phyloP scores from a whole-genome alignment of 1,284 basidiomycete species.

The Chalciporus sp. region DNA sequence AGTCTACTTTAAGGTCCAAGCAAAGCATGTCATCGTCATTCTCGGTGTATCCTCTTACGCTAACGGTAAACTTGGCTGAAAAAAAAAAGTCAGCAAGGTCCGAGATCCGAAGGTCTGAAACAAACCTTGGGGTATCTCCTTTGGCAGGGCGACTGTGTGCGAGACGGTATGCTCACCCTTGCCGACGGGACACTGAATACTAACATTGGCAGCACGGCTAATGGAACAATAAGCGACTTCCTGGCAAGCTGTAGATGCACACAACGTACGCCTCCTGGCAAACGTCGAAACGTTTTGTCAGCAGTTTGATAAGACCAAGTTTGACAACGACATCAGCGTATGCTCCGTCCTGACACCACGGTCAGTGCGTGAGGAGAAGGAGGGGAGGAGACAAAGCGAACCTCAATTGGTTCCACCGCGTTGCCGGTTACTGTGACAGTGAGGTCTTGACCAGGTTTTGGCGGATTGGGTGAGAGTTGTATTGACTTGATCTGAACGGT shows the following conservation, averaged over 20 bases:
- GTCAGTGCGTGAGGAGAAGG: slow-evolving; percentile 7
- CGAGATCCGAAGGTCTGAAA: slow-evolving; percentile 4
- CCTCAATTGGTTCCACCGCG: slow-evolving; percentile 66
- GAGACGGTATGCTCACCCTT: slow-evolving; percentile 68
- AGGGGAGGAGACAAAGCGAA: slow-evolving; percentile 35
- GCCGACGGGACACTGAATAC: slow-evolving; percentile 79
- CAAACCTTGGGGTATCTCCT: slow-evolving; percentile 86
- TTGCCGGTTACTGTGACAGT: slow-evolving; percentile 76
- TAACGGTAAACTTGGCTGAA: slow-evolving; percentile 84
- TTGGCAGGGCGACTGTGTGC: slow-evolving; percentile 84
- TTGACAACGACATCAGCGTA: slow-evolving; percentile 88
- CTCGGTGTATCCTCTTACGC: slow-evolving; percentile 73
- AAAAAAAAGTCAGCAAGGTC: slow-evolving; percentile 9
- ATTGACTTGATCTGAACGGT: slow-evolving; percentile 67
- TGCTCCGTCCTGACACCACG: slow-evolving; percentile 76
- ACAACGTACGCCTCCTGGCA: slow-evolving; percentile 89
- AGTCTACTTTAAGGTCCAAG: slow-evolving; percentile 78
- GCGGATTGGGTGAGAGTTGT: slow-evolving; percentile 77
- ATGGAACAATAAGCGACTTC: slow-evolving; percentile 10
- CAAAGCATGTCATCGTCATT: slow-evolving; percentile 83
- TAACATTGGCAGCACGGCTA: slow-evolving; percentile 69
- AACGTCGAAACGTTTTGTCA: slow-evolving; percentile 82
- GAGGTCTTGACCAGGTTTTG: slow-evolving; percentile 78
- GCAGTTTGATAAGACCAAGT: slow-evolving; percentile 83
- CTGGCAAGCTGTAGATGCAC: background rate